Evolutionary conservation across 1,284 basidiomycete species (phyloP), one percentile per base, ranked within the genome.

Genomic region (Ustilago xerochloae): DNA sequence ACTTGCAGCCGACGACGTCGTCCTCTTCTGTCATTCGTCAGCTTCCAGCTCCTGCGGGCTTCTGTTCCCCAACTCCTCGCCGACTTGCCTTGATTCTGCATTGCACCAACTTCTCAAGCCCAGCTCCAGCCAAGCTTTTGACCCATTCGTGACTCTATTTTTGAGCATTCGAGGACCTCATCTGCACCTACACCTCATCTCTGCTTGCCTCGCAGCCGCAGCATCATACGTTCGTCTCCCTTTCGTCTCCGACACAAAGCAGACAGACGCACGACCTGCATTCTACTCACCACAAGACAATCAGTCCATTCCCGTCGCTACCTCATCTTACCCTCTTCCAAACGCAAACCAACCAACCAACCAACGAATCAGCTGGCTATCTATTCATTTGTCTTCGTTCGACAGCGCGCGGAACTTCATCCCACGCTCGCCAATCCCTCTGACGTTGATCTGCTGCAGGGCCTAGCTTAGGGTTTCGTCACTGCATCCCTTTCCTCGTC

Each of bases 401-500:
- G 30, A 49, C 47, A 22, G 24, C 28, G n/a, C n/a, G 20, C 41
- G 10, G 22, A 24, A 26, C 41, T 28, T 5, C n/a, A 7, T 4
- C 38, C n/a, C 38, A 18, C 38, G 13, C 35, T 36, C 35, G 10
- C 24, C 41, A 43, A 22, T 24, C 26, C 28, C 57, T 52, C 60
- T 54, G 54, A 62, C 59, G 53, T 69, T 55, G 53, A 47, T 38
- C 35, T 30, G 43, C 60, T 62, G 53, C 58, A 38, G 55, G 30
- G 35, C 45, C 47, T n/a, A 22, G 24, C 18, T 33, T 38, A 38
- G 47, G 39, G 46, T 56, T 56, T 63, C 60, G 47, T 63, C 60
- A 55, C 54, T 48, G 35, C 58, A 24, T 47, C 43, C 16, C 30
- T 20, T n/a, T 30, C 32, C 41, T 38, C 48, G 38, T 45, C 56